Conservation (phyloP, 495 filamentous ascomycete species). For the Achaetomiella virescens region DNA sequence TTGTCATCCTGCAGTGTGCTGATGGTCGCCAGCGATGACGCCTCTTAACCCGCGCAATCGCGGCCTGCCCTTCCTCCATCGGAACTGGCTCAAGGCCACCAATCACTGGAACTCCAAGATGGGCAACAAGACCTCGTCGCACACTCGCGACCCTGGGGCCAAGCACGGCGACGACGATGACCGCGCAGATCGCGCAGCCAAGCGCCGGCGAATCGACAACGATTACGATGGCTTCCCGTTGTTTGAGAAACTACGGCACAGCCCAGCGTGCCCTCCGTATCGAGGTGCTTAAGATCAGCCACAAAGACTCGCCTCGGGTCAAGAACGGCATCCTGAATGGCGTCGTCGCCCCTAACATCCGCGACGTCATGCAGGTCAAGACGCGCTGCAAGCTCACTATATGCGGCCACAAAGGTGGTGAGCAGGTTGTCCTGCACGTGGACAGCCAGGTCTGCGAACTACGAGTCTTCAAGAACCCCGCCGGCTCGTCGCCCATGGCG, state of each 20-base stretch:
- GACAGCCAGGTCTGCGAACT: conserved; percentile 45
- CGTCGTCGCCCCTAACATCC: conserved; percentile 30
- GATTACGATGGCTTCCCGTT: conserved; percentile 30
- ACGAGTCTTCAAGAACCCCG: conserved; percentile 39
- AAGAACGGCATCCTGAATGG: conserved; percentile 38
- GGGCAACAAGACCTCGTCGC: conserved; percentile 38
- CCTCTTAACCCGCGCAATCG: conserved; percentile 13
- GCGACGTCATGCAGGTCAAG: conserved; percentile 33
- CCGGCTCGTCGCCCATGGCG: conserved; percentile 35
- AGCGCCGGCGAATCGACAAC: conserved; percentile 36
- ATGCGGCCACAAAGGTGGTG: conserved; percentile 22
- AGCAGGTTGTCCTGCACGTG: conserved; percentile 32
- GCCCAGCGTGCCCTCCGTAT: conserved; percentile 37
- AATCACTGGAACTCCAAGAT: conserved; percentile 29
- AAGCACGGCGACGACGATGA: conserved; percentile 27
- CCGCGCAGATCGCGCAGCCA: conserved; percentile 26
- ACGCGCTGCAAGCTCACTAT: conserved; percentile 43
- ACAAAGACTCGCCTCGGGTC: conserved; percentile 35
- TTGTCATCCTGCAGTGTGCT: background rate
- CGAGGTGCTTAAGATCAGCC: conserved; percentile 42
- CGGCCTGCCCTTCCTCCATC: conserved; percentile 32
- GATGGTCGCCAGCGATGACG: conserved; percentile 23
- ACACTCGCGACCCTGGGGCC: conserved; percentile 26
- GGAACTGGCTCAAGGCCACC: conserved; percentile 30
- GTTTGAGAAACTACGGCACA: conserved; percentile 23